A percentile compares a stretch with the other conserved stretches of the same genome.
These are phyloP conservation scores for Alternaria ventricosa DNA, from an alignment of 2,329 filamentous ascomycete genomes.

Conservation along the genomic window DNA sequence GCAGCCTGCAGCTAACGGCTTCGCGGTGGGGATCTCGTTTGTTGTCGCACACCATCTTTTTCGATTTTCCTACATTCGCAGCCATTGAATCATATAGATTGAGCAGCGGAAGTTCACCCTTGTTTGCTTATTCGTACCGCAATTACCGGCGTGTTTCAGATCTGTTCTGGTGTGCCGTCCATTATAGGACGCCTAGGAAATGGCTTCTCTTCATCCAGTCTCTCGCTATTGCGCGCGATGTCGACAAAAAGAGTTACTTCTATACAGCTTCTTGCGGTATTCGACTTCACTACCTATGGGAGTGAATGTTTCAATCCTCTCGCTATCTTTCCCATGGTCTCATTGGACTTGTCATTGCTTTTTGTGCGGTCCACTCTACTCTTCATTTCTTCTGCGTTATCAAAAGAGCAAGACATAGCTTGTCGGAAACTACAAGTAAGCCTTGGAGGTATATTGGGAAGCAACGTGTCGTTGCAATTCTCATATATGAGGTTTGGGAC, in stretches of 20 bases:
- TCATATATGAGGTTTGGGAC: not conserved
- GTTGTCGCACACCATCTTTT: not conserved
- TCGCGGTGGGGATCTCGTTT: conserved; percentile 1
- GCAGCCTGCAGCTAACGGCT: conserved; percentile 12
- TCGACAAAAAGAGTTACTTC: not conserved
- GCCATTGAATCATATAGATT: not conserved
- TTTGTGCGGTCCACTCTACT: not conserved
- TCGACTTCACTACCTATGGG: no score
- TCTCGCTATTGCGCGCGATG: not conserved
- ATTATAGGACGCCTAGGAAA: not conserved
- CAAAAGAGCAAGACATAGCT: not conserved
- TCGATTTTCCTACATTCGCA: not conserved
- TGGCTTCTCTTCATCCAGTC: not conserved
- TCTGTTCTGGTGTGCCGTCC: not conserved
- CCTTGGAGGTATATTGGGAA: not conserved
- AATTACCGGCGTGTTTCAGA: conserved; percentile 14
- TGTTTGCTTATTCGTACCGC: conserved; percentile 1
- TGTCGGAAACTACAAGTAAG: not conserved
- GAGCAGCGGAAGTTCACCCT: not conserved
- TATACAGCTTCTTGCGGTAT: no score
- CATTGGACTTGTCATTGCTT: not conserved
- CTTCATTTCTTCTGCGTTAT: not conserved
- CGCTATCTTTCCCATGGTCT: not conserved
- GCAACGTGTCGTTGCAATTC: not conserved
- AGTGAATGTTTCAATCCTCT: not conserved